Base-by-base conservation (phyloP, 805 yeast species). In the Candida cerambycidarum region DNA sequence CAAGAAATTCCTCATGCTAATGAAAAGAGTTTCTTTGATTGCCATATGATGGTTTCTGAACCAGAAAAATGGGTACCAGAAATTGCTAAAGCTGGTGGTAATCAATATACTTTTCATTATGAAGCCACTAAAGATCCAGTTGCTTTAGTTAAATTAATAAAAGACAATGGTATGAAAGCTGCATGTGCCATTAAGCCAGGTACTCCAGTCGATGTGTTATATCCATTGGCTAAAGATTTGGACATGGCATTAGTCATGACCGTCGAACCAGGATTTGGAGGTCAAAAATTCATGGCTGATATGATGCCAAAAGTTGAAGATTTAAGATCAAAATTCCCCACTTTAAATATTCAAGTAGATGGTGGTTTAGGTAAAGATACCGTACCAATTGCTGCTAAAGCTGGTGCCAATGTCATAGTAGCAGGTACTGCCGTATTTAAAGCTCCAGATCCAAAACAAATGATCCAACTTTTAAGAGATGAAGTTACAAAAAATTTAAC, bases 161-260 rank as follows among this genome's bases (percentile, higher is more conserved):
- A 82, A 61, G 62, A 69, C 12, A 73, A 80, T 49, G 96, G 95
- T n/a, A 83, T 93, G 82, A 84, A 81, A 63, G 97, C 90, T 14
- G 97, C 95, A 0, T 83, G 95, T 67, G 96, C 98, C 6, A 75
- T 93, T 54, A 92, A 92, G 65, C 99, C 99, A 44, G 86, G 84
- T 32, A 93, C 99, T 1, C 80, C 90, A 0, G 93, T 87, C 16
- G 93, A 85, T 45, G 95, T 79, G 2, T 75, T 90, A 32, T 82
- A 73, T 55, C 90, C 87, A 21, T 67, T 87, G 46, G 92, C 83
- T 18, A 83, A 83, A 37, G 70, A 78, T 43, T 73, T 92, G 53
- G 98, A 93, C 63, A 88, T 92, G 97, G 90, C 88, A n/a, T 74
- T 93, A 45, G 84, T 93, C 32, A 93, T 92, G 98, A 93, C 99